Evolutionary conservation across 1,284 basidiomycete species (phyloP).

Genomic region (Ganoderma lucidum): DNA sequence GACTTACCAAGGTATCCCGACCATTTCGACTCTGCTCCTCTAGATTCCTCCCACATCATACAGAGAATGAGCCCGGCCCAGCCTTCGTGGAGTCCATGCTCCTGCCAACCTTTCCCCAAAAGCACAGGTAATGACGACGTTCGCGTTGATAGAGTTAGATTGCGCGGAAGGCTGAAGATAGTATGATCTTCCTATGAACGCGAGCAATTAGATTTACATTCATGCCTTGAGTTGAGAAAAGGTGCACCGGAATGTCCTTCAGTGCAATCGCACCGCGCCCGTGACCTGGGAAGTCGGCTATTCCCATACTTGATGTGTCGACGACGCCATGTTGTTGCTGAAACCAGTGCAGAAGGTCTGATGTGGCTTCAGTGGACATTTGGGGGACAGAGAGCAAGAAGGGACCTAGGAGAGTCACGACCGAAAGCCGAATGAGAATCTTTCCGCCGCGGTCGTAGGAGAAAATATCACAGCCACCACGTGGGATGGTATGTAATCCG

Average conservation of each 20-base stretch:
- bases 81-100: slow-evolving; percentile 65
- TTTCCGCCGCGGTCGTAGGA: neutral
- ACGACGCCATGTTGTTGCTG: slow-evolving; percentile 22
- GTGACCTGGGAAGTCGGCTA: slow-evolving; percentile 59
- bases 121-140: slow-evolving; percentile 73
- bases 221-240: neutral
- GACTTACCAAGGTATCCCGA: slow-evolving; percentile 69
- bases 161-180: slow-evolving; percentile 86
- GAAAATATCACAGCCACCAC: slow-evolving; percentile 10
- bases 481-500: neutral
- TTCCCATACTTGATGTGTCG: slow-evolving; percentile 39
- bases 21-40: slow-evolving; percentile 70
- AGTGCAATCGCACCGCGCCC: slow-evolving; percentile 81
- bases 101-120: slow-evolving; percentile 74
- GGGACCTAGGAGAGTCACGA: neutral
- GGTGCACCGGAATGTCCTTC: slow-evolving; percentile 72
- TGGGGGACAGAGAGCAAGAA: too few species aligned
- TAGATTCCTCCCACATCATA: slow-evolving; percentile 93
- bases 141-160: slow-evolving; percentile 80
- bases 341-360: slow-evolving; percentile 40
- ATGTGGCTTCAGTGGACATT: slow-evolving; percentile 6
- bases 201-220: slow-evolving; percentile 3
- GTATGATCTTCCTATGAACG: slow-evolving; percentile 69
- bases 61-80: slow-evolving; percentile 92
- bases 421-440: neutral